Evolutionary conservation across 345 rosid species (phyloP).

Genomic region (Theobroma cacao): DNA sequence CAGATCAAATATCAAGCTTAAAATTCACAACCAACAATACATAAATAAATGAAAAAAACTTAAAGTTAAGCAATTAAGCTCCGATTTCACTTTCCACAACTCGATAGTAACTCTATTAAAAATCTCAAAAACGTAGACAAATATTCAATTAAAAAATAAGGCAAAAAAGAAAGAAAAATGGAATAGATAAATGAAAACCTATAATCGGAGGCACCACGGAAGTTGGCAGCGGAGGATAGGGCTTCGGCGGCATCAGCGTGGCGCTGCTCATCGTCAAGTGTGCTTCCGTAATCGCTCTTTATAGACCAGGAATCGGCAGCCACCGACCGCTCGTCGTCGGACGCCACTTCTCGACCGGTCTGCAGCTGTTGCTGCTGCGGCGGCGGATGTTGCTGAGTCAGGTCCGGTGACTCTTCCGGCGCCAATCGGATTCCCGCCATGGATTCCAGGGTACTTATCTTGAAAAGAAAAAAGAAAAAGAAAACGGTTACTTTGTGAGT

Average conservation of each 20-base stretch:
- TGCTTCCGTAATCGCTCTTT: conserved; percentile 96
- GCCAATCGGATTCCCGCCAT: conserved; percentile 63
- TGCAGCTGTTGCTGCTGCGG: conserved; percentile 25
- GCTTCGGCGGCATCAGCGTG: conserved; percentile 95
- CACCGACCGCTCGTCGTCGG: conserved; percentile 96
- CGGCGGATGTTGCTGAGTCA: conserved; percentile 34
- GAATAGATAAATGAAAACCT: conserved; percentile 31
- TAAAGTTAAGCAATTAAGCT: not conserved
- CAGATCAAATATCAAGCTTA: conserved; percentile 8
- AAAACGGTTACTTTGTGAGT: not conserved
- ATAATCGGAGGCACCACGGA: conserved; percentile 79
- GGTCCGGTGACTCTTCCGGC: conserved; percentile 61
- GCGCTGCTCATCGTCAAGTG: conserved; percentile 97
- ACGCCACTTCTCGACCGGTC: conserved; percentile 54
- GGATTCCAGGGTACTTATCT: not conserved
- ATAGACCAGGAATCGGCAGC: conserved; percentile 99
- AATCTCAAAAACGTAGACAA: not conserved
- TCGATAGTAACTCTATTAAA: not conserved
- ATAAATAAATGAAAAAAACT: not conserved
- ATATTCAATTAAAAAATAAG: not conserved
- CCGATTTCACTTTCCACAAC: not conserved
- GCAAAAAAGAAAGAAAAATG: not conserved
- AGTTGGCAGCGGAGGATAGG: conserved; percentile 68
- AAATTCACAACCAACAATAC: not conserved
- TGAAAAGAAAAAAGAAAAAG: not conserved